phyloP scores from a whole-genome alignment of 2,329 filamentous ascomycete species.

The Aspergillus sojae region DNA sequence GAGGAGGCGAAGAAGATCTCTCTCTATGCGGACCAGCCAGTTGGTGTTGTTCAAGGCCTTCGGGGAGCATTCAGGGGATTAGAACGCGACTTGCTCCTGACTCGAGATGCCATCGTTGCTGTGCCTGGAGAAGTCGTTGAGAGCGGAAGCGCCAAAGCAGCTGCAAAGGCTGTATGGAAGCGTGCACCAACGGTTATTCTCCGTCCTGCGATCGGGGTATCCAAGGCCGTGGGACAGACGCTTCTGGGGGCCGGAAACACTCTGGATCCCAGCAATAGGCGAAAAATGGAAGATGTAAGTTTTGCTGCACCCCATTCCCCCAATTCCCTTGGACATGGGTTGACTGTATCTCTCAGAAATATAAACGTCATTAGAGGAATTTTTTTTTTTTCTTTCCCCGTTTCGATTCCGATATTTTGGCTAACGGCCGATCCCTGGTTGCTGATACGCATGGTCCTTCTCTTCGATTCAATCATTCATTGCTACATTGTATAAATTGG shows the following conservation, averaged over 20 bases:
- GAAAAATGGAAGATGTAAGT: conserved; percentile 87
- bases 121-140: conserved; percentile 91
- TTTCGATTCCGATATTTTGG: not conserved
- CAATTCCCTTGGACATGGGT: not conserved
- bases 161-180: conserved; percentile 74
- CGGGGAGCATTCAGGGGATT: conserved; percentile 80
- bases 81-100: conserved; percentile 81
- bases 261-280: conserved; percentile 78
- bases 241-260: conserved; percentile 90
- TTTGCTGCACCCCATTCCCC: not conserved
- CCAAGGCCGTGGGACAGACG: conserved; percentile 84
- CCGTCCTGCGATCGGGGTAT: conserved; percentile 85
- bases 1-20: conserved; percentile 80
- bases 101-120: conserved; percentile 89
- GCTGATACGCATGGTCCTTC: not conserved
- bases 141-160: conserved; percentile 76
- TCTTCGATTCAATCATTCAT: conserved; percentile 8
- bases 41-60: conserved; percentile 83
- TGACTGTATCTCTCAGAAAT: conserved; percentile 38
- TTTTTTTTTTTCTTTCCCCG: too few relatives aligned
- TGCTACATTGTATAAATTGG: conserved; percentile 4
- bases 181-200: conserved; percentile 92
- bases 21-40: conserved; percentile 90
- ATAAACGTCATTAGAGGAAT: conserved; percentile 41
- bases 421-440: not conserved